Percentiles rank a stretch among this genome's conserved stretches.
Conservation (phyloP, 176 grass and related monocot species). For the Aegilops longissima region DNA sequence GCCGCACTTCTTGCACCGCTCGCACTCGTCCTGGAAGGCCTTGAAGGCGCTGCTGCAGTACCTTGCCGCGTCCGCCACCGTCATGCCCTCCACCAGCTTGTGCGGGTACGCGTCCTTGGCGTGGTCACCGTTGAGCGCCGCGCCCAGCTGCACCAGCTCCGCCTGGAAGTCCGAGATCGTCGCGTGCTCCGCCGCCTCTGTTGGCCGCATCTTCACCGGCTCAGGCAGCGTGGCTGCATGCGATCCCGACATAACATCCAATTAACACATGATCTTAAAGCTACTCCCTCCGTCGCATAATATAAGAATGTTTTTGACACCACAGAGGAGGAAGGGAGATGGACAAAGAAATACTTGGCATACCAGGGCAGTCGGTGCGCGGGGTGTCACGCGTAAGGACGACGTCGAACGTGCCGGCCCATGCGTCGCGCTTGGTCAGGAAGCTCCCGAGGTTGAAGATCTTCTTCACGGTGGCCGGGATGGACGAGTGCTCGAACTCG, state of each 20-base stretch:
- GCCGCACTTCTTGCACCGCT: constrained; percentile 47
- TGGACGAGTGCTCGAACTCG: constrained; percentile 83
- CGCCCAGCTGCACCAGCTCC: constrained; percentile 76
- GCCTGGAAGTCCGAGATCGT: constrained; percentile 62
- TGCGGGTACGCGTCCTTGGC: constrained; percentile 44
- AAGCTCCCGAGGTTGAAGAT: constrained; percentile 78
- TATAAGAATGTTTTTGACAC: no score
- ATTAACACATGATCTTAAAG: no score
- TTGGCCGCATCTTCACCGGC: constrained; percentile 53
- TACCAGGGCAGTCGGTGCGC: constrained; percentile 26
- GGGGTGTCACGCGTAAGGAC: constrained; percentile 52
- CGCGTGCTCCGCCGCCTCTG: constrained; percentile 38
- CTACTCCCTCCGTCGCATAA: no score
- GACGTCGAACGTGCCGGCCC: constrained; percentile 76
- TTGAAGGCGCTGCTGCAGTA: constrained; percentile 48
- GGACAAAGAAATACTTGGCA: no score
- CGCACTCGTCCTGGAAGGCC: constrained; percentile 57
- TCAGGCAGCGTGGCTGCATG: constrained; percentile 43
- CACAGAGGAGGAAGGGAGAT: no score
- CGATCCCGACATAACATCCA: no score
- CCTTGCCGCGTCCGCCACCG: constrained; percentile 51
- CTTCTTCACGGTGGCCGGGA: constrained; percentile 78
- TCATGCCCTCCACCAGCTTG: constrained; percentile 74
- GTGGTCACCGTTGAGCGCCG: constrained; percentile 69
- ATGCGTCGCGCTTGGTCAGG: constrained; percentile 74